These are phyloP conservation scores for Colletotrichum sublineola DNA, from an alignment of 2,329 filamentous ascomycete species.

Conservation along the genomic window DNA sequence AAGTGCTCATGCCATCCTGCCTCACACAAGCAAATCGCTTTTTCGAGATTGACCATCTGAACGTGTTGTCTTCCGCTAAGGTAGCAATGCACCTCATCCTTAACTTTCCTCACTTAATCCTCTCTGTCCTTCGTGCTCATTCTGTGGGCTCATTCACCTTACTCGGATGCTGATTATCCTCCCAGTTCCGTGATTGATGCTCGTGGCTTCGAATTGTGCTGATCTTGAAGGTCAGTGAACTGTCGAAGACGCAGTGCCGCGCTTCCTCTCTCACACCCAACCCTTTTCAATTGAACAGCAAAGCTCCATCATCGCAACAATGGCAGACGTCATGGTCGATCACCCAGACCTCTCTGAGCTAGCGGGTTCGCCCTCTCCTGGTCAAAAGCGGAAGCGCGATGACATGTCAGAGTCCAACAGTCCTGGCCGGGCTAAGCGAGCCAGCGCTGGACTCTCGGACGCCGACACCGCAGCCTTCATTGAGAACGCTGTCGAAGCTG, in stretches of 20 bases:
- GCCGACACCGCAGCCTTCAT: conserved; percentile 66
- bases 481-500: conserved; percentile 64
- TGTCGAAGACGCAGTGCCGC: neutral
- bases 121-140: neutral
- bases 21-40: neutral
- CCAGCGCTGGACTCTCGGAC: conserved; percentile 59
- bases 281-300: neutral
- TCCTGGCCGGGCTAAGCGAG: conserved; percentile 66
- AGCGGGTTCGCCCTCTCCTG: conserved; percentile 55
- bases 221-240: neutral
- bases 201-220: neutral
- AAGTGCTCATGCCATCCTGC: conserved; percentile 12
- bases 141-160: neutral
- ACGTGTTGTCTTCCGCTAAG: neutral
- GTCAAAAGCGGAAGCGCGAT: conserved; percentile 69
- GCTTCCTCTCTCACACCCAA: neutral
- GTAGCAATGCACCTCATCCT: neutral
- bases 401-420: conserved; percentile 60
- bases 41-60: neutral
- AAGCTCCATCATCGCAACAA: conserved; percentile 46
- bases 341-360: conserved; percentile 62
- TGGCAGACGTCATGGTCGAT: conserved; percentile 64
- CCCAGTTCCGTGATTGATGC: neutral
- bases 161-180: neutral
- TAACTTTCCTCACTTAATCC: neutral